Base-by-base conservation (phyloP, 768 basidiomycete species). In the Boletus fagicola region DNA sequence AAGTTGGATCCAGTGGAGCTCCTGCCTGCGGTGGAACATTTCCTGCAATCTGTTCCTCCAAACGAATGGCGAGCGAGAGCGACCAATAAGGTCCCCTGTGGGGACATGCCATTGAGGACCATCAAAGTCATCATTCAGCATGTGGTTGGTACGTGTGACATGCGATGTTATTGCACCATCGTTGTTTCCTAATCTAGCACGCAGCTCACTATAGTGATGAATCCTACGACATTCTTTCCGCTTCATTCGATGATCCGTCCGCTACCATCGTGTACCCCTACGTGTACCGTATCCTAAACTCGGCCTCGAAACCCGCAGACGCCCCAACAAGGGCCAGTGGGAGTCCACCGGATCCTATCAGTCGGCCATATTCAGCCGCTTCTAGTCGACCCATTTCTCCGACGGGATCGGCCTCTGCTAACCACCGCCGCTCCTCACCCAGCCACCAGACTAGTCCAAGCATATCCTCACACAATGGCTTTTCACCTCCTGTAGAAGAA, bases 121-220 rank as follows among this genome's bases (percentile, higher is more conserved):
- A 92, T 98, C 72, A 99, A 99, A 78, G 95, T 97, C 42, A 92
- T 99, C 64, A 91, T 99, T 36, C 97, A 98, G 74, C 94, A 96
- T 70, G 84, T 98, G 54, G 92, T 98, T 64, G 90, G 94, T 95
- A 62, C 77, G 94, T 83, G 54, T 54, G 42, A 49, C 43, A 50
- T 42, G 28, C 5, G 24, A 45, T 44, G 48, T 53, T 16, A 51
- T 42, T 44, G 57, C 20, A 54, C 45, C 36, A 38, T 54, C 38
- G 43, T 55, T 11, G 40, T 62, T 59, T 64, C 57, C 64, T 73
- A 38, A 67, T 39, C 18, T 38, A 33, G 49, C 44, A 4, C 45
- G 47, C 18, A 90, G 92, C 88, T 36, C 88, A 92, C 64, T 88
- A 91, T 66, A 91, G 88, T 26, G 92, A 92, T 58, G 88, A 90